Percentiles rank a stretch among this genome's conserved stretches.
Evolutionary conservation across 495 filamentous ascomycete genomes (phyloP).

Genomic region (Hypoxylon subgilvum): DNA sequence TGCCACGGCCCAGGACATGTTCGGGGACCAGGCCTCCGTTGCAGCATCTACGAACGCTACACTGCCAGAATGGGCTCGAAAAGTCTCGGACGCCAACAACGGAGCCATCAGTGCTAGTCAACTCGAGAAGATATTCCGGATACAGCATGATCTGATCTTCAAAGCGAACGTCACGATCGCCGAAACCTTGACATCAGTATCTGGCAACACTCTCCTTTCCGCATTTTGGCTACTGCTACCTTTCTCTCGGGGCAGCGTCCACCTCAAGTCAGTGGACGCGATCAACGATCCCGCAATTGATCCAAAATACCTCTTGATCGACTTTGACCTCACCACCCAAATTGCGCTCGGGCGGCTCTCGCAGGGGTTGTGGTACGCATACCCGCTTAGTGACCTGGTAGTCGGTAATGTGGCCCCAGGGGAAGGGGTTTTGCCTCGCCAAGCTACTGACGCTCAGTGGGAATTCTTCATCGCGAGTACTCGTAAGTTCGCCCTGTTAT

Average conservation of each 20-base stretch:
- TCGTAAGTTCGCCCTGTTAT: slow-evolving; percentile 11
- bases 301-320: slow-evolving; percentile 41
- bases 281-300: slow-evolving; percentile 44
- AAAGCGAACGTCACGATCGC: slow-evolving; percentile 50
- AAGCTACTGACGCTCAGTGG: slow-evolving; percentile 44
- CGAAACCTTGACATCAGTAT: slow-evolving; percentile 45
- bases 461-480: slow-evolving; percentile 24
- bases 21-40: slow-evolving; percentile 34
- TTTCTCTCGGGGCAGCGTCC: slow-evolving; percentile 52
- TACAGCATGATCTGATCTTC: slow-evolving; percentile 54
- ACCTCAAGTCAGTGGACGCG: slow-evolving; percentile 47
- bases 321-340: slow-evolving; percentile 44
- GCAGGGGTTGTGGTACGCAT: slow-evolving; percentile 37
- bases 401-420: slow-evolving; percentile 20
- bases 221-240: slow-evolving; percentile 54
- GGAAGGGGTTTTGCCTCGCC: slow-evolving; percentile 23
- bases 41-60: slow-evolving; percentile 27
- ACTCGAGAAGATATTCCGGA: slow-evolving; percentile 46
- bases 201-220: slow-evolving; percentile 31
- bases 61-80: slow-evolving; percentile 40
- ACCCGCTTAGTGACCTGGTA: slow-evolving; percentile 29
- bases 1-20: slow-evolving; percentile 40
- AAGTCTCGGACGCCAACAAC: slow-evolving; percentile 39
- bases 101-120: slow-evolving; percentile 33
- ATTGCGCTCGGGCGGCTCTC: slow-evolving; percentile 33